Base-by-base conservation (phyloP, 208 protist genomes). In the Acanthamoeba rhysodes region DNA sequence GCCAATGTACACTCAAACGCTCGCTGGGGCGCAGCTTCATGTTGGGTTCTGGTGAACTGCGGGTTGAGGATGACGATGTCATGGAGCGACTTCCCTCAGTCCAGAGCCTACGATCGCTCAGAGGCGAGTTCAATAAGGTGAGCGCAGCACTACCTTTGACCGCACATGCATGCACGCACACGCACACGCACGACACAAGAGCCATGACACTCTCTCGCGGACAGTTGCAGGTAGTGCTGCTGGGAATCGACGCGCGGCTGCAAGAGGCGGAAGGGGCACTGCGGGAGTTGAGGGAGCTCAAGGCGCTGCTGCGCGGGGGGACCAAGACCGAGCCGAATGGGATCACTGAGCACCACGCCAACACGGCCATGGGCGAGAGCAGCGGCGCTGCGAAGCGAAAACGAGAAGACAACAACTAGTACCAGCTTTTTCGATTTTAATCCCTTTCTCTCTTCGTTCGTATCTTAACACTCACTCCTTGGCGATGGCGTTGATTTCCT, bases 101-200 rank as follows among this genome's bases (percentile, higher is more conserved):
- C 22, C 78, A 87, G n/a, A 37, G 57, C 50, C 27, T 87, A 18
- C 37, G 78, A 87, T 87, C 78, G n/a, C 45, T 87, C 78, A 53
- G 12, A n/a, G 78, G 45, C 6, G 45, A 87, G 34, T 9, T 80
- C 29, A 80, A 27, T 0, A 80, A 80, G 72, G 72, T 80, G 16
- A 37, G 32, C 16, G 12, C 68, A 29, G 29, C 12, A 41, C 32
- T 6, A 32, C n/a, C n/a, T 8, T 70, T 9, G 12, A 70, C 41
- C 41, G 41, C 41, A 45, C 41, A 45, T 8, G 16, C 53, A 57
- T 12, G 16, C 53, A 57, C 16, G 5, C 55, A 22, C 55, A 59
- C 55, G 6, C 55, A 0, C 55, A 22, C 55, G 0, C n/a, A 29
- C 32, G 10, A 0, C 1, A 37, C n/a, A 74, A 16, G 9, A 29